Conservation (phyloP, 495 filamentous ascomycete genomes). For the Talaromyces adpressus region DNA sequence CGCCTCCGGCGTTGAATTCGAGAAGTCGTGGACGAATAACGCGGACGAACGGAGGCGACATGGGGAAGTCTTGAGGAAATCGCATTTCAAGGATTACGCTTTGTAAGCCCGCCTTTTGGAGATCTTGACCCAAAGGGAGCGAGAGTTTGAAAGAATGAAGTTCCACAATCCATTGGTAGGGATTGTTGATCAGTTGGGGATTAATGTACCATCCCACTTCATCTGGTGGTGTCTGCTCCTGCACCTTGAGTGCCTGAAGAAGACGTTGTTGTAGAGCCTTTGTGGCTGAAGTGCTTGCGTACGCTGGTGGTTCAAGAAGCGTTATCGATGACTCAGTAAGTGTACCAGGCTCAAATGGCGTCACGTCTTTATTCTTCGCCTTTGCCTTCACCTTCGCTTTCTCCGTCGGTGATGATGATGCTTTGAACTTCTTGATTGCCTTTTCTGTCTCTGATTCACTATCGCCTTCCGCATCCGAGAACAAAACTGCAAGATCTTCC, state of each 20-base stretch:
- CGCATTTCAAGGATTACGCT: conserved; percentile 77
- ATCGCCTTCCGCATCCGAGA: conserved; percentile 18
- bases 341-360: conserved; percentile 60
- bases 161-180: conserved; percentile 93
- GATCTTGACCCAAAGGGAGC: conserved; percentile 68
- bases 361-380: conserved; percentile 22
- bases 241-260: conserved; percentile 51
- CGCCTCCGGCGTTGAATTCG: conserved; percentile 62
- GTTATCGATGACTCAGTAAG: conserved; percentile 50
- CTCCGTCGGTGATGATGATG: background rate
- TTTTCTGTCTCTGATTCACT: conserved; percentile 7
- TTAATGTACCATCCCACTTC: conserved; percentile 86
- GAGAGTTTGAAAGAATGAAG: conserved; percentile 70
- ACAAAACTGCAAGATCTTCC: conserved; percentile 45
- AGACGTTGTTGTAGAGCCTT: conserved; percentile 59
- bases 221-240: conserved; percentile 52
- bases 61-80: conserved; percentile 67
- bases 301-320: conserved; percentile 55
- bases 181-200: conserved; percentile 48
- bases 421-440: background rate
- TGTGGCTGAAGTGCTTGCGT: conserved; percentile 59
- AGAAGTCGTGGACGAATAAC: conserved; percentile 78
- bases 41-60: conserved; percentile 77
- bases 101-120: conserved; percentile 51
- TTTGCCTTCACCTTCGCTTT: background rate